Base-by-base conservation (phyloP, 139 green algal genomes). In the Chlorella sp. region DNA sequence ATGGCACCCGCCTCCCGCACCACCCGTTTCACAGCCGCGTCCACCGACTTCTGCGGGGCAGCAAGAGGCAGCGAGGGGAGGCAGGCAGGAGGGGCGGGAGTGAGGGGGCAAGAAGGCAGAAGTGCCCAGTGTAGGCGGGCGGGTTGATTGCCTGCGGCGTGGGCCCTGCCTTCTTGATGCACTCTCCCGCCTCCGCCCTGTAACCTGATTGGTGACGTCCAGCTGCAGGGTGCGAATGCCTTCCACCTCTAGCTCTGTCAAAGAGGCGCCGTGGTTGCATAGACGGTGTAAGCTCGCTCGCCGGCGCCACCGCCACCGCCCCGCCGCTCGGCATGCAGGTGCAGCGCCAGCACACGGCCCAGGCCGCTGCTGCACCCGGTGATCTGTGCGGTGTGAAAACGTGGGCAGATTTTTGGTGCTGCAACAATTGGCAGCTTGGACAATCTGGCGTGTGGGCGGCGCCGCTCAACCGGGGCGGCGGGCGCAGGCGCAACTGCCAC, bases 281-380 rank as follows among this genome's bases (percentile, higher is more conserved):
- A 94, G 30, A 95, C 92, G 75, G 7, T 57, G 40, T 68, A 68
- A 28, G 26, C 42, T 9, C n/a, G 75, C 1, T 34, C 64, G 37
- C 39, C 30, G 40, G 48, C 34, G 30, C 34, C 57, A 18, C 19
- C 57, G 22, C 30, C 37, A 4, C 81, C 60, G 60, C 77, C 48
- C 40, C 21, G 24, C 1, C 60, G 85, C 71, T 88, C n/a, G 18
- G 57, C 40, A 16, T 87, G 37, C 60, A 96, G 89, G 40, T 48
- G 76, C 5, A 32, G 36, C 40, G 93, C 92, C 66, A 95, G 81
- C 22, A 90, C 93, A 15, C 94, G 68, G 61, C 93, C 93, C 34
- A 95, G 91, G 2, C 93, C 93, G 37, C 91, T 93, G 40, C 85
- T 93, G 53, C 93, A 95, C 12, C 93, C 93, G 19, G 93, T 95